Evolutionary conservation across 2,329 filamentous ascomycete species (phyloP), one percentile per base, ranked within the genome.

Genomic region (Sporothrix luriei): DNA sequence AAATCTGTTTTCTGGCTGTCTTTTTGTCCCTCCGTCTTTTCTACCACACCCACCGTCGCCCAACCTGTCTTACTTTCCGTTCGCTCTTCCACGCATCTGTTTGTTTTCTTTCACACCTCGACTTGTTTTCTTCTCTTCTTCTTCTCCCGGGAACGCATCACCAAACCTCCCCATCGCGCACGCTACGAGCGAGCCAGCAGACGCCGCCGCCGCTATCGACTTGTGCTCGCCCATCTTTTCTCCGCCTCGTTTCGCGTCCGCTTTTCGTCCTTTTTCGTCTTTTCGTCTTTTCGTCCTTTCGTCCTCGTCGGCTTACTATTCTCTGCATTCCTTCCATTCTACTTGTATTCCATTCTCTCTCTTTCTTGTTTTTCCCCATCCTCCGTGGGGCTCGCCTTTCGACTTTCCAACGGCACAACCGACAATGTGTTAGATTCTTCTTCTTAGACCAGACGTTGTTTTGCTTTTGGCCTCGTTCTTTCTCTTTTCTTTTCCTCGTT

Each of bases 1-100:
- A 33, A 51, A 38, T 51, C 52, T 40, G 24, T 59, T 61, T 49
- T 26, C 13, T 46, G 43, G 43, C 66, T 26, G 52, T 26, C 43
- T 57, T 64, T 24, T 59, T 10, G 29, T 59, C 55, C 19, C 38
- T 57, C n/a, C 33, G 55, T 59, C 55, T 61, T 43, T 67, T 29
- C 10, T 59, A n/a, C 26, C 33, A 43, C 65, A 69, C 72, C 68
- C 70, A 65, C 73, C 71, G 70, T 33, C 61, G 33, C 61, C 59
- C 73, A 73, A 75, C 75, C 46, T 65, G 46, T 73, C 72, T 57
- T 21, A 11, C 52, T 24, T 52, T 26, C 43, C 51, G 40, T 46
- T 24, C 51, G 62, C 48, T 55, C 46, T 43, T 54, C 43, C 16
- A 21, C 40, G 51, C 21, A 19, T 38, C 66, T 61, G 38, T 16